These are phyloP conservation scores for Dothideomycetes sp. DNA, from an alignment of 2,329 filamentous ascomycete species.

Conservation along the genomic window DNA sequence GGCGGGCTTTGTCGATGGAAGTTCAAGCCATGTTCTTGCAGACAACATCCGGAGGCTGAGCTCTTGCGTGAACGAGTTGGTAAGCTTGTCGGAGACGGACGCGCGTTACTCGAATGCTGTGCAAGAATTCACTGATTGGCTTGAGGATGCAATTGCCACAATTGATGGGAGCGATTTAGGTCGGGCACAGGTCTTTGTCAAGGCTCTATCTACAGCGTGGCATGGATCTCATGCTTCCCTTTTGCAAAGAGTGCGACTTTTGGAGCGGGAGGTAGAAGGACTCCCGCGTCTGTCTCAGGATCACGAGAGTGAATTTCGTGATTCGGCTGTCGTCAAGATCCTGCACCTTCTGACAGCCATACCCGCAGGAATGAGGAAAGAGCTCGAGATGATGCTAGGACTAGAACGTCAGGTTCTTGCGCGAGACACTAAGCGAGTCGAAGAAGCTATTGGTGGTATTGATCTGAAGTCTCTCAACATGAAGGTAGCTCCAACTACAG, in stretches of 20 bases:
- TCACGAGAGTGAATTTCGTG: neutral
- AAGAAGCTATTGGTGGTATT: constrained; percentile 30
- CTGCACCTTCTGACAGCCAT: constrained; percentile 1
- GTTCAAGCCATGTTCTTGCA: constrained; percentile 11
- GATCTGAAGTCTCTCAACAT: neutral
- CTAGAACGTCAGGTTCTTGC: constrained; percentile 6
- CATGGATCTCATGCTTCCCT: constrained; percentile 6
- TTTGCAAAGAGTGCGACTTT: constrained; percentile 5
- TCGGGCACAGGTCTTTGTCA: constrained; percentile 2
- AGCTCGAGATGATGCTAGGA: constrained; percentile 4
- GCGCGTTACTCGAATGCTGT: constrained; percentile 47
- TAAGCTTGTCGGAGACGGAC: constrained; percentile 44
- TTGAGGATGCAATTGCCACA: constrained; percentile 16
- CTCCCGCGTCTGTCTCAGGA: neutral
- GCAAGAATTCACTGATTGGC: constrained; percentile 50
- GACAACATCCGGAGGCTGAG: constrained; percentile 39
- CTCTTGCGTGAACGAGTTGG: constrained; percentile 45
- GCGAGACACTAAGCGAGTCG: constrained; percentile 3
- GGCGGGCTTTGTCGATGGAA: constrained; percentile 41
- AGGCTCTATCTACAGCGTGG: constrained; percentile 4
- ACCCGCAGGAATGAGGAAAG: constrained; percentile 4
- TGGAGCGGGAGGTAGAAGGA: constrained; percentile 8
- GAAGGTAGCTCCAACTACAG: too few species aligned
- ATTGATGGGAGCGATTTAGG: neutral
- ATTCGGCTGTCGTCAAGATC: constrained; percentile 2